Conservation (phyloP, 1,284 basidiomycete species). For the Cerrena zonata region DNA sequence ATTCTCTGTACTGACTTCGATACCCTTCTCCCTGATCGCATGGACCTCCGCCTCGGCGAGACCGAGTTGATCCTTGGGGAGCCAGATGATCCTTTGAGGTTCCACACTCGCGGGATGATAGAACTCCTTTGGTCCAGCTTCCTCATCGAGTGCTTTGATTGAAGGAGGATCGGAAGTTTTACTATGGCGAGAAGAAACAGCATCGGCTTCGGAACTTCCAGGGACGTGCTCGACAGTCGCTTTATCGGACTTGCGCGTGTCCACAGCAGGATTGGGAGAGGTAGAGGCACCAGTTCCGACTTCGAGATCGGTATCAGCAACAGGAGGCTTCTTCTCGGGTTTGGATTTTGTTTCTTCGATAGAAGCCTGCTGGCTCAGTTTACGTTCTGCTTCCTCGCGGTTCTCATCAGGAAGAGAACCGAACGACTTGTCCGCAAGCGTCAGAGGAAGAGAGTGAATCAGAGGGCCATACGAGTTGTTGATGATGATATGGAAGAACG, state of each 20-base stretch:
- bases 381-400: conserved; percentile 15
- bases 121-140: conserved; percentile 45
- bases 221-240: conserved; percentile 22
- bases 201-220: conserved; percentile 32
- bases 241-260: conserved; percentile 28
- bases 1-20: conserved; percentile 50
- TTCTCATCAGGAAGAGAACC: conserved; percentile 25
- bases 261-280: conserved; percentile 33
- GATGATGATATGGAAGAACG: conserved; percentile 63
- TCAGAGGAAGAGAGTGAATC: conserved; percentile 65
- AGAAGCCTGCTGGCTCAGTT: conserved; percentile 18
- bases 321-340: conserved; percentile 34
- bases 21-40: conserved; percentile 50
- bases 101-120: conserved; percentile 76
- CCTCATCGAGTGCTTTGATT: conserved; percentile 19
- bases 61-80: conserved; percentile 69
- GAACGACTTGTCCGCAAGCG: conserved; percentile 68
- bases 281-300: conserved; percentile 72
- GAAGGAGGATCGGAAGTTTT: background rate
- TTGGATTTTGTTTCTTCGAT: conserved; percentile 1
- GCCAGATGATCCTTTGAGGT: conserved; percentile 75
- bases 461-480: conserved; percentile 67
- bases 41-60: conserved; percentile 59
- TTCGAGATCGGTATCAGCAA: conserved; percentile 66
- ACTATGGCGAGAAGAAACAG: background rate